Evolutionary conservation across 768 basidiomycete genomes (phyloP).

Genomic region (Phanerodontia chrysosporium): DNA sequence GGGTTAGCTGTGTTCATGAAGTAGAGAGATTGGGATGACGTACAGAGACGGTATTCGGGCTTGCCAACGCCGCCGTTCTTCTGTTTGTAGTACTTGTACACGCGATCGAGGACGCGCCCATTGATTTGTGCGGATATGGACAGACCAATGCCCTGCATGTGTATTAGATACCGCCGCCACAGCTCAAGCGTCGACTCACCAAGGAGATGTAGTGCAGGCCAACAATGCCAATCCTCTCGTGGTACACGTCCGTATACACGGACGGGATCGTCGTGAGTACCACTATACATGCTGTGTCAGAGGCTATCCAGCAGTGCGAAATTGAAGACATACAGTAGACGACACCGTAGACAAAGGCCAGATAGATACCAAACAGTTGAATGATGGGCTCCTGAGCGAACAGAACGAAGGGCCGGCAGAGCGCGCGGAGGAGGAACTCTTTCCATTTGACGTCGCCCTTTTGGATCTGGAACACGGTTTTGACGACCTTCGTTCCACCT

Average conservation of each 20-base stretch:
- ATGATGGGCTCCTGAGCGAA: constrained; percentile 61
- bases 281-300: constrained; percentile 33
- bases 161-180: neutral
- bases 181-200: constrained; percentile 35
- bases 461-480: constrained; percentile 43
- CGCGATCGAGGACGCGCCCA: constrained; percentile 50
- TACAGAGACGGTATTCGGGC: constrained; percentile 51
- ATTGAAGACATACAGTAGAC: constrained; percentile 50
- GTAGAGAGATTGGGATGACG: constrained; percentile 11
- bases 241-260: constrained; percentile 54
- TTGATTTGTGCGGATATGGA: constrained; percentile 45
- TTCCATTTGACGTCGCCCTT: constrained; percentile 53
- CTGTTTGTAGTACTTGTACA: constrained; percentile 46
- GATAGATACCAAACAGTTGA: constrained; percentile 62
- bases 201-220: constrained; percentile 69
- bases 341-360: constrained; percentile 65
- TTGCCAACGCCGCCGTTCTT: constrained; percentile 50
- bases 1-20: neutral
- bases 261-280: constrained; percentile 61
- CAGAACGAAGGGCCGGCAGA: constrained; percentile 66
- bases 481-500: constrained; percentile 31
- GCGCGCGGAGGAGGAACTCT: constrained; percentile 44
- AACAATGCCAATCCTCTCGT: constrained; percentile 49
- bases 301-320: no score
- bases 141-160: constrained; percentile 48